These are phyloP conservation scores for Brachypodium distachyon DNA, from an alignment of 202 grass and related monocot genomes.

Conservation along the genomic window DNA sequence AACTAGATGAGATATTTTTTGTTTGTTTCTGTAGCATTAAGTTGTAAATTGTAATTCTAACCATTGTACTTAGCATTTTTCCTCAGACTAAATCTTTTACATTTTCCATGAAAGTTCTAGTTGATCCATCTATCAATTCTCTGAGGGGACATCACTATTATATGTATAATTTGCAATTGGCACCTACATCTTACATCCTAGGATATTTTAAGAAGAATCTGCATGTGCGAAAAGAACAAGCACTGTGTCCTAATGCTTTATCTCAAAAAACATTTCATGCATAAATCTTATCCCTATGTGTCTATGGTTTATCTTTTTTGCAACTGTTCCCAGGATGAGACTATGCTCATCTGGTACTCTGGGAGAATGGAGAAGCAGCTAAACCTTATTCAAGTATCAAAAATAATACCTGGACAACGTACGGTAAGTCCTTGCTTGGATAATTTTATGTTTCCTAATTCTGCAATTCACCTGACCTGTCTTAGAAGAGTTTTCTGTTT, in stretches of 20 bases:
- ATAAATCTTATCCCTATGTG: not conserved
- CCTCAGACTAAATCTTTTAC: not conserved
- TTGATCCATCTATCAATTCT: not conserved
- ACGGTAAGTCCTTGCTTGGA: conserved; percentile 42
- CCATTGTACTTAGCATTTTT: not conserved
- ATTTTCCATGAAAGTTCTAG: not conserved
- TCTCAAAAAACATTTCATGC: not conserved
- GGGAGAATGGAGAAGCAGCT: conserved; percentile 61
- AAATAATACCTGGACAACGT: conserved; percentile 65
- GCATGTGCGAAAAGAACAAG: not conserved
- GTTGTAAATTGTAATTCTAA: conserved; percentile 13
- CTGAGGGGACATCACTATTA: not conserved
- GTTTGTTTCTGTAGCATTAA: not conserved
- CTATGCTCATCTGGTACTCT: conserved; percentile 52
- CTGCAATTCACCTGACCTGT: not conserved
- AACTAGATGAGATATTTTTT: not conserved
- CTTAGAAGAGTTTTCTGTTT: not conserved
- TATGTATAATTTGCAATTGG: not conserved
- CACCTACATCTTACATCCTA: not conserved
- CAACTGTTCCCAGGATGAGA: conserved; percentile 50
- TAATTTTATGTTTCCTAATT: not conserved
- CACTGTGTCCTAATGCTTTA: not conserved
- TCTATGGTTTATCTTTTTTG: conserved; percentile 2
- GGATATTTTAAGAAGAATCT: not conserved
- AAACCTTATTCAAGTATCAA: conserved; percentile 53